Evolutionary conservation across 805 yeast genomes (phyloP).

Genomic region (Starmerella geochares): DNA sequence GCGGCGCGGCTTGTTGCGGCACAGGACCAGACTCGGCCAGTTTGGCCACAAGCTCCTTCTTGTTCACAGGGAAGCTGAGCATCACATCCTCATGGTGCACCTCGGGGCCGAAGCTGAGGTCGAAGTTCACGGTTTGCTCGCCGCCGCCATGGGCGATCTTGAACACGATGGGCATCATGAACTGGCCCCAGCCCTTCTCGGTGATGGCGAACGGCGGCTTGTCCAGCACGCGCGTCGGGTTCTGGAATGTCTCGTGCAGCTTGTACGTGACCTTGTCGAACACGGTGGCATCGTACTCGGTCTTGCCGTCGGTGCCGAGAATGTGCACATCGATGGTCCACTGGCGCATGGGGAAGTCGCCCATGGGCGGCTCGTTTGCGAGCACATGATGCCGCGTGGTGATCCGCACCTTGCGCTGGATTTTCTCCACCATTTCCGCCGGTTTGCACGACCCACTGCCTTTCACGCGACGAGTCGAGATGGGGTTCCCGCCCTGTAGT

Average conservation of each 20-base stretch:
- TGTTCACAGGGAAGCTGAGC: constrained; percentile 63
- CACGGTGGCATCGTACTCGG: constrained; percentile 64
- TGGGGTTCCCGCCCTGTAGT: neutral
- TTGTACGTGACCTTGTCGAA: constrained; percentile 89
- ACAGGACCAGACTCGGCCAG: constrained; percentile 75
- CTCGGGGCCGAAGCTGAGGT: constrained; percentile 72
- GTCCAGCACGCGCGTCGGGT: constrained; percentile 73
- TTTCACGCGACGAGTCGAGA: constrained; percentile 2
- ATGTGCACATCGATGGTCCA: constrained; percentile 76
- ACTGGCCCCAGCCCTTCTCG: constrained; percentile 98
- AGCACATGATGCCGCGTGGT: constrained; percentile 77
- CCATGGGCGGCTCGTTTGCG: constrained; percentile 73
- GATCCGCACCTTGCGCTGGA: constrained; percentile 77
- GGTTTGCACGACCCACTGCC: constrained; percentile 1
- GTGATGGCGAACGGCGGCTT: constrained; percentile 76
- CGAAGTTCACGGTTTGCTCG: constrained; percentile 77
- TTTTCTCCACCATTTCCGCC: constrained; percentile 31
- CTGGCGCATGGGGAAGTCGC: constrained; percentile 85
- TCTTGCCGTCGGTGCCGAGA: constrained; percentile 70
- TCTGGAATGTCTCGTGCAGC: constrained; percentile 87
- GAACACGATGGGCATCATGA: constrained; percentile 72
- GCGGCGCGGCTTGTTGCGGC: constrained; percentile 38
- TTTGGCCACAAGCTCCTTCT: constrained; percentile 60
- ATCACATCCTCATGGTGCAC: constrained; percentile 69
- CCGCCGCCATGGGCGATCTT: constrained; percentile 78